Evolutionary conservation across 2,329 filamentous ascomycete genomes (phyloP).

Genomic region (Xylariales sp.): DNA sequence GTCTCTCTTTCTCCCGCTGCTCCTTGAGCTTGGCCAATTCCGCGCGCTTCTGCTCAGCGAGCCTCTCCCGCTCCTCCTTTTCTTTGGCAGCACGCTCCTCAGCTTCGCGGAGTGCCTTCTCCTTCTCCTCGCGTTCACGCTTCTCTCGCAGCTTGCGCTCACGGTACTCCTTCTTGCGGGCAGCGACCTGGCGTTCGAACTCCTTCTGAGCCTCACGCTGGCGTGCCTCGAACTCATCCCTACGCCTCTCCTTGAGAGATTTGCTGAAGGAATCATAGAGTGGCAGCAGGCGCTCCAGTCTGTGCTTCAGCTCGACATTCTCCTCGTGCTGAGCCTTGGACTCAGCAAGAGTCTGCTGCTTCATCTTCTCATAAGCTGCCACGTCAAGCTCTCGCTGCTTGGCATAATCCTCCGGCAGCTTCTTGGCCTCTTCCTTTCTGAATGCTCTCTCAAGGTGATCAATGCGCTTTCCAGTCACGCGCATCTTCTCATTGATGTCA

Average conservation of each 20-base stretch:
- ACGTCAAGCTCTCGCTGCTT: constrained; percentile 74
- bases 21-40: constrained; percentile 65
- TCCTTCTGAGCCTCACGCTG: constrained; percentile 89
- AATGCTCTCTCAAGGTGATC: constrained; percentile 97
- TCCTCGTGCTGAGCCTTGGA: constrained; percentile 86
- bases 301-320: constrained; percentile 89
- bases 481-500: constrained; percentile 84
- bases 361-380: constrained; percentile 75
- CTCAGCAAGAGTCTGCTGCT: constrained; percentile 72
- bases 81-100: constrained; percentile 78
- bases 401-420: constrained; percentile 81
- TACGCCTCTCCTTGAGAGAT: constrained; percentile 78
- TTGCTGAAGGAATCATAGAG: constrained; percentile 79
- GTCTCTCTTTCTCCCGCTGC: constrained; percentile 60
- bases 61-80: constrained; percentile 77
- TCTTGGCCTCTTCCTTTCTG: constrained; percentile 92
- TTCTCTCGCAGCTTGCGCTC: constrained; percentile 81
- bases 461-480: constrained; percentile 89
- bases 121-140: constrained; percentile 78
- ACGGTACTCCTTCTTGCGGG: constrained; percentile 82
- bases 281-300: constrained; percentile 79
- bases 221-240: constrained; percentile 93
- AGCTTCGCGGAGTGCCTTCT: constrained; percentile 73
- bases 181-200: constrained; percentile 84
- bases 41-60: constrained; percentile 75